phyloP scores from a whole-genome alignment of 2,329 filamentous ascomycete species.

The Alternaria sp. region DNA sequence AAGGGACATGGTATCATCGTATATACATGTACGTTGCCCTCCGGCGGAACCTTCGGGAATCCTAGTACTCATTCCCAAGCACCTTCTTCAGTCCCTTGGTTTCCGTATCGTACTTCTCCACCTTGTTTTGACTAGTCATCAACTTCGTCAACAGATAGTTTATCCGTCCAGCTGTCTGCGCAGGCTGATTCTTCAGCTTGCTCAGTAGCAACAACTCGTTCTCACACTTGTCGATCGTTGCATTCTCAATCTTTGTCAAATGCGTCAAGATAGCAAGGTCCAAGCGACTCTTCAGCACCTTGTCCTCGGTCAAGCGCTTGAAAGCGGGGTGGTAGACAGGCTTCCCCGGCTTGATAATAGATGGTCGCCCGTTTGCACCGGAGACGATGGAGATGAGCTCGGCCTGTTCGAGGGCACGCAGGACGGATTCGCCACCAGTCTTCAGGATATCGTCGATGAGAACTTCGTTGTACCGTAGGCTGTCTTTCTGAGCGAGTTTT shows the following conservation, averaged over 20 bases:
- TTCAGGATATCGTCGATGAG: constrained; percentile 80
- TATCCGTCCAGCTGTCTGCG: constrained; percentile 71
- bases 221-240: constrained; percentile 80
- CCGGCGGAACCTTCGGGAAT: neutral
- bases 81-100: constrained; percentile 76
- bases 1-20: constrained; percentile 15
- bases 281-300: constrained; percentile 75
- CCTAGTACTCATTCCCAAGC: constrained; percentile 61
- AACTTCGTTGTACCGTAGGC: constrained; percentile 84
- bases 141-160: constrained; percentile 79
- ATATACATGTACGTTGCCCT: constrained; percentile 1
- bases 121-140: constrained; percentile 74
- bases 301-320: constrained; percentile 72
- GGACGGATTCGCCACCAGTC: constrained; percentile 73
- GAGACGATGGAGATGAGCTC: constrained; percentile 83
- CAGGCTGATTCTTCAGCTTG: constrained; percentile 72
- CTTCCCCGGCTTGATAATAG: constrained; percentile 78
- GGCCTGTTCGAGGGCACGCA: constrained; percentile 82
- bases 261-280: constrained; percentile 72
- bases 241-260: constrained; percentile 74
- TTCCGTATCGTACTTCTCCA: constrained; percentile 76
- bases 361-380: constrained; percentile 76
- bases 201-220: constrained; percentile 77
- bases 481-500: constrained; percentile 72
- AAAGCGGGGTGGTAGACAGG: constrained; percentile 90